These are phyloP conservation scores for Claviceps pazoutovae DNA, from an alignment of 2,329 filamentous ascomycete species.

Conservation along the genomic window DNA sequence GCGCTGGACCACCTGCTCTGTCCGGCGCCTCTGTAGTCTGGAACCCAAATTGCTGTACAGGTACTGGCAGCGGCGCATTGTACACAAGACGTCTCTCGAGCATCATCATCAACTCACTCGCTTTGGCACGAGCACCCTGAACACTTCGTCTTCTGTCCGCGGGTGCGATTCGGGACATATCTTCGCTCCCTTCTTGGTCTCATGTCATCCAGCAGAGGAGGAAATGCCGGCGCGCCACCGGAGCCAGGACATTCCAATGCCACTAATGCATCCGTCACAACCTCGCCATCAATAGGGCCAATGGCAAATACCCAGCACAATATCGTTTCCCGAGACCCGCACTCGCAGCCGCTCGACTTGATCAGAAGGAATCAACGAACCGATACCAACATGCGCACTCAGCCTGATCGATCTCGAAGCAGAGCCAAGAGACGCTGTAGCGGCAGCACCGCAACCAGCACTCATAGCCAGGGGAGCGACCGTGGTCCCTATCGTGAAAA, in stretches of 20 bases:
- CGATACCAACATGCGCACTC: constrained; percentile 26
- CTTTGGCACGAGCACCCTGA: constrained; percentile 38
- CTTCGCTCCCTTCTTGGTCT: constrained; percentile 31
- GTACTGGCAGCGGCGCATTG: constrained; percentile 26
- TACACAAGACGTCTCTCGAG: constrained; percentile 55
- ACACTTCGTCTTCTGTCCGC: constrained; percentile 37
- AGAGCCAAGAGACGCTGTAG: constrained; percentile 63
- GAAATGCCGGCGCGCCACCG: constrained; percentile 26
- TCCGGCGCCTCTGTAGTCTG: constrained; percentile 39
- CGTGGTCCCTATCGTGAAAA: constrained; percentile 42
- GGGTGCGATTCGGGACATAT: constrained; percentile 34
- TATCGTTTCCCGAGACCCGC: constrained; percentile 29
- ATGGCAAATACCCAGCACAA: constrained; percentile 29
- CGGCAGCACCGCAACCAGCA: constrained; percentile 68
- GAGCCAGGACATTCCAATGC: constrained; percentile 38
- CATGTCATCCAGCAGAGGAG: constrained; percentile 31
- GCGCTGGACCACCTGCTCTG: constrained; percentile 45
- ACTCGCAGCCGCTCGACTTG: constrained; percentile 29
- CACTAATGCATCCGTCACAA: constrained; percentile 39
- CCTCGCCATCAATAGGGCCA: constrained; percentile 29
- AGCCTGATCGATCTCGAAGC: constrained; percentile 49
- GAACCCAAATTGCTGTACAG: constrained; percentile 29
- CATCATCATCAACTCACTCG: constrained; percentile 58
- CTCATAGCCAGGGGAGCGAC: constrained; percentile 65
- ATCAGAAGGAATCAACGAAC: constrained; percentile 28